Base-by-base conservation (phyloP, 345 rosid species). In the Streptanthus diversifolius region DNA sequence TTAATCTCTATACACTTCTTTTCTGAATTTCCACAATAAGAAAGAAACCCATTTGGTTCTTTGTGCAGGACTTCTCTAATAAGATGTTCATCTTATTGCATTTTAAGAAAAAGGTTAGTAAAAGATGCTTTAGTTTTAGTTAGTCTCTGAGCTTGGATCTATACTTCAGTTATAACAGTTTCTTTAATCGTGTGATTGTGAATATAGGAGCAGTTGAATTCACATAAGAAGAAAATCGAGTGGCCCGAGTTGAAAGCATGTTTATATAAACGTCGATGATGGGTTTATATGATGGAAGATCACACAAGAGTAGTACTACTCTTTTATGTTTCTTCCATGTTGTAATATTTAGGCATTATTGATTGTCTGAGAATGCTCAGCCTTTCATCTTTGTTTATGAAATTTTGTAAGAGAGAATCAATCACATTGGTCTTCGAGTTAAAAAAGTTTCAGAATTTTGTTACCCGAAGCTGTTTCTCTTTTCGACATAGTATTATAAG, bases 191-290 rank as follows among this genome's bases (percentile, higher is more conserved):
- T 77, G 44, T 74, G 48, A 24, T 7, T 57, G 43, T n/a, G n/a
- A n/a, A n/a, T 72, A 68, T 44, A 93, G 98, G 91, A 85, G 72
- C 76, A 85, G 70, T 66, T 66, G 60, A 80, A 48, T 52, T 84
- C 87, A 14, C 74, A 76, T 59, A 53, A 51, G 74, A 85, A 84
- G 77, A 90, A 81, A 63, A 85, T 87, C 1, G 74, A 79, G 32
- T 95, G 97, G 96, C 97, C 97, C 0, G 90, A 91, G 81, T 70
- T 95, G 61, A 93, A 93, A 79, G 93, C 98, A 66, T 93, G 98
- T 74, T 41, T 93, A 49, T 90, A 92, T 82, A 92, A 92, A 82
- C 93, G 97, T 27, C 90, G 98, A 7, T 90, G 85, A 89, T 74
- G 64, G 45, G 95, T 19, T 88, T 95, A 11, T n/a, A n/a, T 88